Base-by-base conservation (phyloP, 2,329 filamentous ascomycete species). In the Cryoendolithus antarcticus region DNA sequence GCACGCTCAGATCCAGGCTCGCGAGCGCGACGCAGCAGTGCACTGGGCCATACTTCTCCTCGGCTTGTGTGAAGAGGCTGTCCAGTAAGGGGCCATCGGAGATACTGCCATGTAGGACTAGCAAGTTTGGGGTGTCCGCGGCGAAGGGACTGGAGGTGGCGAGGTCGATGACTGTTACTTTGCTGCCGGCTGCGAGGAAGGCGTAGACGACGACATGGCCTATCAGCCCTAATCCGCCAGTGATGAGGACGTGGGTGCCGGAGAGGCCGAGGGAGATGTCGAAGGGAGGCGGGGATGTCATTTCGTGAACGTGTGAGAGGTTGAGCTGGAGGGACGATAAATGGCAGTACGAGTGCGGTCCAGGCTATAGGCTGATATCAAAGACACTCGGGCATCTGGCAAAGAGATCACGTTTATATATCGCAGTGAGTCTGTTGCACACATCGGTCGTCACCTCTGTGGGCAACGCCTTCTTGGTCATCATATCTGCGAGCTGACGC, bases 1-100 rank as follows among this genome's bases (percentile, higher is more conserved):
- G 50, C 15, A 63, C 61, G 35, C 58, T 62, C 8, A 69, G 50
- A 42, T 70, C 65, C 8, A 68, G 54, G 2, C 57, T 56, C 2
- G 65, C 67, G n/a, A 67, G 56, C 2, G 64, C 62, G 32, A 70
- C 54, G 45, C 62, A 65, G 38, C 58, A 60, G 12, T 58, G 47
- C 6, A 67, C 54, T 2, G 57, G 50, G 1, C 64, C 64, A 37
- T 58, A 54, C 5, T 45, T 45, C n/a, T 39, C 31, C 13, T 52
- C 48, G 10, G 62, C 62, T 28, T 43, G 42, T 6, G 50, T 41
- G 44, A 65, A 65, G 3, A 32, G 30, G 6, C 3, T 21, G 19
- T 21, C 19, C 6, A n/a, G 30, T 32, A 6, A 32, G 4, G 6
- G 30, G 6, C 12, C 30, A 4, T n/a, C 30, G 3, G 30, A n/a